phyloP scores from a whole-genome alignment of 1,139 yeast genomes.

The Diutina rugosa region DNA sequence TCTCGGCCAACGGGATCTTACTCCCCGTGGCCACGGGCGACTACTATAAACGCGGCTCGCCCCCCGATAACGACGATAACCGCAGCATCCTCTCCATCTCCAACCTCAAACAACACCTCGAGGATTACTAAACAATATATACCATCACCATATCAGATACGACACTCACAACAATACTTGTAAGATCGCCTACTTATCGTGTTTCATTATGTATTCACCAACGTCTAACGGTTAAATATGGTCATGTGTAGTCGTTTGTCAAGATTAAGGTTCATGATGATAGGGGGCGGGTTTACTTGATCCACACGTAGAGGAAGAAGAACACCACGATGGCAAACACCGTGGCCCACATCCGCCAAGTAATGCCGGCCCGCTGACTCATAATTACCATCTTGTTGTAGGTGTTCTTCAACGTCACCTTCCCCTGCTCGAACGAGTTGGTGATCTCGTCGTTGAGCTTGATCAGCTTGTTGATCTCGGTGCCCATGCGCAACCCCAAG shows the following conservation, averaged over 20 bases:
- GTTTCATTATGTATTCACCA: no score
- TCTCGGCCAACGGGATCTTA: not conserved
- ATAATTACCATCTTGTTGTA: conserved; percentile 63
- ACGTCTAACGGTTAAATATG: no score
- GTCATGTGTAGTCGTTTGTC: no score
- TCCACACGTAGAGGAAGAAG: conserved; percentile 79
- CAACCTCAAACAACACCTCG: not conserved
- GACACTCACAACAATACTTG: no score
- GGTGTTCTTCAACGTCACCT: conserved; percentile 45
- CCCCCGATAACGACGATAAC: not conserved
- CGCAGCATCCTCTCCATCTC: not conserved
- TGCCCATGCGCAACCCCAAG: conserved; percentile 67
- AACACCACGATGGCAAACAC: conserved; percentile 51
- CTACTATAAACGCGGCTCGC: not conserved
- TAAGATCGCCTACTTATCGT: no score
- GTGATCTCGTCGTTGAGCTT: conserved; percentile 46
- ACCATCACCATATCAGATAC: no score
- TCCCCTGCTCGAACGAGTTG: conserved; percentile 29
- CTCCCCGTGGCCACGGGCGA: not conserved
- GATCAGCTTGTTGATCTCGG: conserved; percentile 68
- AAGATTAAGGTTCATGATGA: not conserved
- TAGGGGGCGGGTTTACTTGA: conserved; percentile 8
- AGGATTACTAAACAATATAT: not conserved
- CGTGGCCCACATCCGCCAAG: conserved; percentile 67
- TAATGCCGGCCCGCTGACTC: conserved; percentile 74